Conservation (phyloP, 2,329 filamentous ascomycete species). For the Fusarium sp. region DNA sequence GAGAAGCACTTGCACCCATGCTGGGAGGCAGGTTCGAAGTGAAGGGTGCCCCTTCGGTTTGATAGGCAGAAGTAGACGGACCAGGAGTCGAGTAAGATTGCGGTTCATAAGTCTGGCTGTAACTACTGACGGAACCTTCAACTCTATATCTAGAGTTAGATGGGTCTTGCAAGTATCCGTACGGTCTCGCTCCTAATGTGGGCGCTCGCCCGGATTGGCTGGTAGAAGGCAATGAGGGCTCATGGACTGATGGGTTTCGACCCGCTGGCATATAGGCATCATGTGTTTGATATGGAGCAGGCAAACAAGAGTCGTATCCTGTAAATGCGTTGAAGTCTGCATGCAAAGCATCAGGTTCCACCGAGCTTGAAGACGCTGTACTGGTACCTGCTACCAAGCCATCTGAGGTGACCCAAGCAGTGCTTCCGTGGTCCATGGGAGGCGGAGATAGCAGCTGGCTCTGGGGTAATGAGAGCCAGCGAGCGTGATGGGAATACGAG, state of each 20-base stretch:
- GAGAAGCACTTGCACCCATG: conserved; percentile 26
- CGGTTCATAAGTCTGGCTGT: conserved; percentile 41
- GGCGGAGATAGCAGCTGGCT: conserved; percentile 47
- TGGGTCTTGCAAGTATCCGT: conserved; percentile 45
- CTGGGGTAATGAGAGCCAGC: conserved; percentile 48
- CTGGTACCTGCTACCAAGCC: conserved; percentile 55
- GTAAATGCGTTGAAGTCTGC: conserved; percentile 66
- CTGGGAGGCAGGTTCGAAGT: conserved; percentile 37
- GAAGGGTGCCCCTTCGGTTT: conserved; percentile 42
- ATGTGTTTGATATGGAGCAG: conserved; percentile 58
- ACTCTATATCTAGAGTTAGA: conserved; percentile 37
- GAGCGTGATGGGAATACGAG: conserved; percentile 56
- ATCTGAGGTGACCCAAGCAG: conserved; percentile 59
- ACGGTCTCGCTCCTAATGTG: conserved; percentile 36
- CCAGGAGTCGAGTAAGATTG: conserved; percentile 42
- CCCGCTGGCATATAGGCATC: conserved; percentile 61
- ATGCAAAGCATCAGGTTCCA: conserved; percentile 61
- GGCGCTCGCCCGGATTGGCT: conserved; percentile 37
- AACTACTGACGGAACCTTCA: conserved; percentile 38
- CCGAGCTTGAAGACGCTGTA: conserved; percentile 55
- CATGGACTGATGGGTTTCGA: conserved; percentile 45
- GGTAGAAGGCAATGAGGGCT: conserved; percentile 36
- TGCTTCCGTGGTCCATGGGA: conserved; percentile 55
- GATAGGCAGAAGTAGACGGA: conserved; percentile 35
- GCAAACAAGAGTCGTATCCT: conserved; percentile 59